Evolutionary conservation across 441 rosid genomes (phyloP).

Genomic region (Hura crepitans): DNA sequence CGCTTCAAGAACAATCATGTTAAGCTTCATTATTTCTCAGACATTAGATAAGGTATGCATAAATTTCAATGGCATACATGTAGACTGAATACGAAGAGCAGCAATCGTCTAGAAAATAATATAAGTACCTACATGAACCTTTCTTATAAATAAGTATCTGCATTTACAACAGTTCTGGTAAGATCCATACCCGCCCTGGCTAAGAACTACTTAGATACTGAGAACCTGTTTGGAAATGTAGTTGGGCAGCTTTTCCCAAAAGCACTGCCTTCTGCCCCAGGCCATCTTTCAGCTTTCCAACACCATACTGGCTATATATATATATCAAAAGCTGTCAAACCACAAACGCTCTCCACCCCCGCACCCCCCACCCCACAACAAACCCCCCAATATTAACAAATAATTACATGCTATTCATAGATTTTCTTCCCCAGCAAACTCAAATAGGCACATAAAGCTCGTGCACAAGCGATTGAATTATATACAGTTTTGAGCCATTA

Average conservation of each 20-base stretch:
- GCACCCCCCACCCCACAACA: no score
- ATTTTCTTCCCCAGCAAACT: background rate
- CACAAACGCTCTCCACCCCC: no score
- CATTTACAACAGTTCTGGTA: background rate
- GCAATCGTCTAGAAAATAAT: background rate
- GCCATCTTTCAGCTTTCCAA: no score
- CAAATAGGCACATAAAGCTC: background rate
- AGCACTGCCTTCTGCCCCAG: background rate
- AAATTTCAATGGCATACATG: background rate
- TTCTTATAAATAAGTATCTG: background rate
- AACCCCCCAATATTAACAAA: background rate
- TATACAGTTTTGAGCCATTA: background rate
- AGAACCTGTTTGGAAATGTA: background rate
- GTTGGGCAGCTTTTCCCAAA: background rate
- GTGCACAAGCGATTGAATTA: background rate
- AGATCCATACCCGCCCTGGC: background rate
- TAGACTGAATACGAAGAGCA: background rate
- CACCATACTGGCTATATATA: no score
- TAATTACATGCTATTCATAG: background rate
- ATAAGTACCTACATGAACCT: background rate
- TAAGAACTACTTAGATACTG: background rate
- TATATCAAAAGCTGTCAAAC: no score
- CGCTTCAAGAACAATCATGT: slow-evolving; percentile 2
- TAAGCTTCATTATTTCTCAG: background rate
- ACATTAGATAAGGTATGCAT: background rate